Evolutionary conservation across 179 eudicot species (phyloP), one percentile per base, ranked within the genome.

Genomic region (Silene vulgaris): DNA sequence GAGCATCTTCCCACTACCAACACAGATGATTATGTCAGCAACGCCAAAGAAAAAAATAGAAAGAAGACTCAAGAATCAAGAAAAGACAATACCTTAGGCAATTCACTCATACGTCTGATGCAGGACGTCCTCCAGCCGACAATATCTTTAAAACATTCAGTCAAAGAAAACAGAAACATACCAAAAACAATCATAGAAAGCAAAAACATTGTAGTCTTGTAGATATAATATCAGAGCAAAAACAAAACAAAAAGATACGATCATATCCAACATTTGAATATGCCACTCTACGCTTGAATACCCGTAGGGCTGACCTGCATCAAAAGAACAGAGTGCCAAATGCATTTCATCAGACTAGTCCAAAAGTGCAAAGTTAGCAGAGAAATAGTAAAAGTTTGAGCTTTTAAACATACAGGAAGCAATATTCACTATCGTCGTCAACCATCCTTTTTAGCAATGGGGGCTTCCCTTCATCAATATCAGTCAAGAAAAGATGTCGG

Each of bases 101-200:
- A 86, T 82, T 96, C 97, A 77, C 75, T 86, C 71, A 78, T 82
- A n/a, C 92, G 91, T 82, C 99, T 86, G 35, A 96, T 92, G 76
- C 92, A 90, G 74, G 99, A 88, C 68, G 99, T 96, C 82, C 99
- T 85, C 99, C 99, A 96, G 40, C 99, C 99, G 60, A 96, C 99
- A 63, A 96, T 88, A 86, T 90, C 99, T 96, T 76, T 64, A 72
- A 3, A 72, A 37, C 2, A 78, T 28, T 76, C 50, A 57, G 80
- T 92, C 12, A 86, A 82, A 76, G 88, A 80, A 87, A 79, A 83
- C 85, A 78, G 32, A 71, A 45, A 63, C 1, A 14, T 8, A 61
- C 21, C 9, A 19, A 32, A 50, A 14, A 30, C 20, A 32, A 64
- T 64, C 68, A 16, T 1, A 11, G 17, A 21, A 71, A 43, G 21